Conservation (phyloP, 2,329 filamentous ascomycete species). For the Trichoderma breve region DNA sequence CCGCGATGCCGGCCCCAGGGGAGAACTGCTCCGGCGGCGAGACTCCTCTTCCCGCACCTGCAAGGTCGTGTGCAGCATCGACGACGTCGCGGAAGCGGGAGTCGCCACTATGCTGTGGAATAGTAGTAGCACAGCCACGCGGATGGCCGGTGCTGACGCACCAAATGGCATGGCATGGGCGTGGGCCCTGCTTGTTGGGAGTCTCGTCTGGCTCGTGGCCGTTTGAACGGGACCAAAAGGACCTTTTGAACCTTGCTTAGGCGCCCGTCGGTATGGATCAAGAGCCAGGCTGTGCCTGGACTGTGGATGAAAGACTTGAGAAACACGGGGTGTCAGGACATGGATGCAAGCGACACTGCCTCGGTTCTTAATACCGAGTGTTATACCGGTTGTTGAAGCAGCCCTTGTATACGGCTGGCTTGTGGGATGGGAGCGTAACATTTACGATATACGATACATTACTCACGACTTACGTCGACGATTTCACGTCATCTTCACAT, state of each 20-base stretch:
- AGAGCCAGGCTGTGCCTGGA: neutral
- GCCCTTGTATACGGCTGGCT: neutral
- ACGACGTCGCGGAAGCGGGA: slow-evolving; percentile 32
- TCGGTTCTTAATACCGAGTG: neutral
- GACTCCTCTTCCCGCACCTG: slow-evolving; percentile 22
- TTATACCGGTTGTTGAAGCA: neutral
- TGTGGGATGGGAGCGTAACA: neutral
- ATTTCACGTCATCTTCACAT: neutral
- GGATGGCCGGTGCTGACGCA: slow-evolving; percentile 4
- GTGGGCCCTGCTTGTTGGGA: slow-evolving; percentile 10
- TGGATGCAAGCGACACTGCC: neutral
- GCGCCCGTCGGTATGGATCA: neutral
- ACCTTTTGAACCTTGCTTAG: neutral
- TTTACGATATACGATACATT: neutral
- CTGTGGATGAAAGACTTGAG: neutral
- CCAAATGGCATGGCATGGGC: slow-evolving; percentile 1
- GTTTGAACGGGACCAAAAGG: neutral
- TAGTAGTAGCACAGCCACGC: slow-evolving; percentile 23
- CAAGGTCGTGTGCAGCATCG: slow-evolving; percentile 35
- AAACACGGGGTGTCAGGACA: neutral
- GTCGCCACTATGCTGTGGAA: slow-evolving; percentile 27
- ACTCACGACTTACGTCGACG: neutral
- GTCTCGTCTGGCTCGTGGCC: neutral
- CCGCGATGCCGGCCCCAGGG: slow-evolving; percentile 24
- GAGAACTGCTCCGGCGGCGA: slow-evolving; percentile 37